phyloP scores from a whole-genome alignment of 2,329 filamentous ascomycete species.

The Fusarium avenaceum region DNA sequence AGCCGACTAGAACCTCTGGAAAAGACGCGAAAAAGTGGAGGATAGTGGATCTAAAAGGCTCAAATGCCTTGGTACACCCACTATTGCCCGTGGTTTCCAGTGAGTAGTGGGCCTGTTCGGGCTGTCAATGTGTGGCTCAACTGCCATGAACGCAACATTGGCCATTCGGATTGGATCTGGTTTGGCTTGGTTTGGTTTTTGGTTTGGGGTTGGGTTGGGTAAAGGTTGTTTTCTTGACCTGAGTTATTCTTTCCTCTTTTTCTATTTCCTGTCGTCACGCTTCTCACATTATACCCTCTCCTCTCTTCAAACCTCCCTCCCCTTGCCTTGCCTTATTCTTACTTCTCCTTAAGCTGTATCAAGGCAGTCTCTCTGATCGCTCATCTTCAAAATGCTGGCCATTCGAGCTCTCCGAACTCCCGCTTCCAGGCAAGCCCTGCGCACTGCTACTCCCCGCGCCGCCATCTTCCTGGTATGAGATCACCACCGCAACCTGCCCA shows the following conservation, averaged over 20 bases:
- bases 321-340: conserved; percentile 35
- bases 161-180: conserved; percentile 40
- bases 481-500: conserved; percentile 36
- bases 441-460: conserved; percentile 73
- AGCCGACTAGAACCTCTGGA: conserved; percentile 44
- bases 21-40: conserved; percentile 50
- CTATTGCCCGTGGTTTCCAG: conserved; percentile 40
- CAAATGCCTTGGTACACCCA: conserved; percentile 27
- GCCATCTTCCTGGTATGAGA: conserved; percentile 57
- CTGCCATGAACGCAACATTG: conserved; percentile 39
- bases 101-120: conserved; percentile 41
- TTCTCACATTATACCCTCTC: conserved; percentile 32
- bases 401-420: conserved; percentile 82
- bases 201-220: conserved; percentile 16
- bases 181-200: conserved; percentile 19
- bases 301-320: conserved; percentile 20
- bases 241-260: conserved; percentile 29
- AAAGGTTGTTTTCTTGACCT: conserved; percentile 30
- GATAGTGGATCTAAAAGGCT: conserved; percentile 38
- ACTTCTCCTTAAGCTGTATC: conserved; percentile 37
- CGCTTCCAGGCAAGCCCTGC: conserved; percentile 82
- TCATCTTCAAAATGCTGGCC: conserved; percentile 79
- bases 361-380: conserved; percentile 32
- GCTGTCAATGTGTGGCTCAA: conserved; percentile 41
- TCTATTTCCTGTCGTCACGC: conserved; percentile 34